Conservation (phyloP, 2,329 filamentous ascomycete species). For the Gaeumannomyces sp. region DNA sequence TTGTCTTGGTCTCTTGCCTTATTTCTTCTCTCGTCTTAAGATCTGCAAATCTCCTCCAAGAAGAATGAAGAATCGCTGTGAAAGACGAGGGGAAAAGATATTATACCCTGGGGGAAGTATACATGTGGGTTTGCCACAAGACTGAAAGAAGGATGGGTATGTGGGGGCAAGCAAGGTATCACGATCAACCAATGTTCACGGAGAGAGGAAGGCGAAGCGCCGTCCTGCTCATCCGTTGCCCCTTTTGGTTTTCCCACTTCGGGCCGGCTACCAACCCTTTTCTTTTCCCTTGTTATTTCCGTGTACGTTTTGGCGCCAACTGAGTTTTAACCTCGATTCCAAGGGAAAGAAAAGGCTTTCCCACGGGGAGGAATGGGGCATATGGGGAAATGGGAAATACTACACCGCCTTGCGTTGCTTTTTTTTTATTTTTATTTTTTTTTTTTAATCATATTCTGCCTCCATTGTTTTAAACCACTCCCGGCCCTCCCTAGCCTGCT, state of each 20-base stretch:
- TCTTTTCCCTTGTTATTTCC: not conserved
- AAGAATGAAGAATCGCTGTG: not conserved
- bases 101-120: not conserved
- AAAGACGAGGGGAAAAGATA: not conserved
- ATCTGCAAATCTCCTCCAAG: not conserved
- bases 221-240: not conserved
- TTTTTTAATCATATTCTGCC: not conserved
- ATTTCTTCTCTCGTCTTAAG: not conserved
- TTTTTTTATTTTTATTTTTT: conserved; percentile 1
- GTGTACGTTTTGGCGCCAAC: not conserved
- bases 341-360: not conserved
- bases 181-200: not conserved
- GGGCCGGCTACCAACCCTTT: not conserved
- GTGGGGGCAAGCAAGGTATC: not conserved
- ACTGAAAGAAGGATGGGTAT: not conserved
- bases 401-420: not conserved
- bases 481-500: not conserved
- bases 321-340: not conserved
- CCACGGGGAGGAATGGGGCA: not conserved
- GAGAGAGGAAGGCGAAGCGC: not conserved
- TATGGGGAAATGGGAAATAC: not conserved
- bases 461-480: not conserved
- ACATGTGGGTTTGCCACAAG: not conserved
- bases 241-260: not conserved
- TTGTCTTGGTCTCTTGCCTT: not conserved